Conservation (phyloP, 2,329 filamentous ascomycete species). For the Ambrosiella xylebori region DNA sequence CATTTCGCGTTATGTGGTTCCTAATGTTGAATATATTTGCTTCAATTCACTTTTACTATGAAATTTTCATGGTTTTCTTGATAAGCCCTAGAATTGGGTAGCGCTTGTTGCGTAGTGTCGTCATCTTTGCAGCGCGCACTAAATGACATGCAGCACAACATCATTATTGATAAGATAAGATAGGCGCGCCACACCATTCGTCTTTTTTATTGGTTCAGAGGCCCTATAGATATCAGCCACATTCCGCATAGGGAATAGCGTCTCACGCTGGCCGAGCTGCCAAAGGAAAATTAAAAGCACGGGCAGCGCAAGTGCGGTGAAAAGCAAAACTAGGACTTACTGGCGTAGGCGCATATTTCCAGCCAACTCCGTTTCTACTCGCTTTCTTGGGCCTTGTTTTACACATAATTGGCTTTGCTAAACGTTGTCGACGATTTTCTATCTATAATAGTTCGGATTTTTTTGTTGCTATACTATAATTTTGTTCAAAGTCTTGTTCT, state of each 20-base stretch:
- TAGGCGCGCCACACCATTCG: neutral
- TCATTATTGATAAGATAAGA: neutral
- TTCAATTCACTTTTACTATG: no score
- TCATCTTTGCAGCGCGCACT: no score
- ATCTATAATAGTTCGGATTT: neutral
- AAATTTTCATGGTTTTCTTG: no score
- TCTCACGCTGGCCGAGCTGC: neutral
- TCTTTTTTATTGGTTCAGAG: neutral
- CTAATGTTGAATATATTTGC: no score
- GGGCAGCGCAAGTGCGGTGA: neutral
- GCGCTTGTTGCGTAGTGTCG: no score
- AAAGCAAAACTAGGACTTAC: neutral
- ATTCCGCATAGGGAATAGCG: neutral
- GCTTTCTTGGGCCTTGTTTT: neutral
- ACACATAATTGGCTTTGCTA: neutral
- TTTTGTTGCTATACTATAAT: neutral
- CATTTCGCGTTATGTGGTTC: no score
- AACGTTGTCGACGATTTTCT: neutral
- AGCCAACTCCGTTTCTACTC: neutral
- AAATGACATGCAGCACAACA: no score
- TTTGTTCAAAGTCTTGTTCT: neutral
- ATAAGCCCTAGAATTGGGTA: no score
- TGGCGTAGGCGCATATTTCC: neutral
- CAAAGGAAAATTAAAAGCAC: neutral
- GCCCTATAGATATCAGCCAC: neutral